Conservation (phyloP, 2,329 filamentous ascomycete genomes). For the Ceratocystiopsis sp. region DNA sequence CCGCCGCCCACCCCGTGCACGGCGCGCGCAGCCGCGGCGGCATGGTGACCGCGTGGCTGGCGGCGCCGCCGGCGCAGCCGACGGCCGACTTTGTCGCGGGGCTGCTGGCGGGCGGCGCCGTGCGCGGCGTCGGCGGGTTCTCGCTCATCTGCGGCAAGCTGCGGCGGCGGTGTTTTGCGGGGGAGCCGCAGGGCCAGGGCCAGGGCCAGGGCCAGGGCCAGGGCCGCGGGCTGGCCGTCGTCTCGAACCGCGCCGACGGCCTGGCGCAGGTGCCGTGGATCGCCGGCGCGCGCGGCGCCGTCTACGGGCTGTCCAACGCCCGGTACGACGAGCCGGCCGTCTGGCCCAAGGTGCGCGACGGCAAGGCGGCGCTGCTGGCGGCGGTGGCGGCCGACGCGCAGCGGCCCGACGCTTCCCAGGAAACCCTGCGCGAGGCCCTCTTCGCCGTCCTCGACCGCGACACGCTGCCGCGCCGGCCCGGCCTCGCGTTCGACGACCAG, state of each 20-base stretch:
- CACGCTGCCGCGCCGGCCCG: slow-evolving; percentile 28
- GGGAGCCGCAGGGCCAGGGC: slow-evolving; percentile 1
- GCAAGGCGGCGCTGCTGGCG: slow-evolving; percentile 27
- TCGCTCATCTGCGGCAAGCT: slow-evolving; percentile 49
- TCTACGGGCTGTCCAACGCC: slow-evolving; percentile 46
- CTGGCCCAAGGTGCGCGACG: slow-evolving; percentile 45
- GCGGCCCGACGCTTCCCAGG: slow-evolving; percentile 16
- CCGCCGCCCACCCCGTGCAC: slow-evolving; percentile 33
- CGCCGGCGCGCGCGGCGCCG: slow-evolving; percentile 28
- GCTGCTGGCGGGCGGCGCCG: slow-evolving; percentile 33
- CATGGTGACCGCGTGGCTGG: slow-evolving; percentile 48
- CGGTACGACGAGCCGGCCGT: slow-evolving; percentile 16
- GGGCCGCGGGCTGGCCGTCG: slow-evolving; percentile 20
- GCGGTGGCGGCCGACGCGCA: not conserved
- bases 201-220: not conserved
- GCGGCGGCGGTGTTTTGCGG: slow-evolving; percentile 14
- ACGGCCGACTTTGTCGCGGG: slow-evolving; percentile 32
- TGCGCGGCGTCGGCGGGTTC: slow-evolving; percentile 48
- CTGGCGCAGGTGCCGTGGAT: slow-evolving; percentile 41
- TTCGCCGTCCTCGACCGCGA: slow-evolving; percentile 40
- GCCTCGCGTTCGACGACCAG: slow-evolving; percentile 33
- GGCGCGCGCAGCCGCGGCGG: slow-evolving; percentile 41
- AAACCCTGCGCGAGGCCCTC: slow-evolving; percentile 31
- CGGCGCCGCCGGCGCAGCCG: slow-evolving; percentile 27
- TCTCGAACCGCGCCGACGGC: slow-evolving; percentile 41